A percentile compares a stretch with the other conserved stretches of the same genome.
phyloP scores from a whole-genome alignment of 202 grass and related monocot genomes.

The Alloteropsis angusta region DNA sequence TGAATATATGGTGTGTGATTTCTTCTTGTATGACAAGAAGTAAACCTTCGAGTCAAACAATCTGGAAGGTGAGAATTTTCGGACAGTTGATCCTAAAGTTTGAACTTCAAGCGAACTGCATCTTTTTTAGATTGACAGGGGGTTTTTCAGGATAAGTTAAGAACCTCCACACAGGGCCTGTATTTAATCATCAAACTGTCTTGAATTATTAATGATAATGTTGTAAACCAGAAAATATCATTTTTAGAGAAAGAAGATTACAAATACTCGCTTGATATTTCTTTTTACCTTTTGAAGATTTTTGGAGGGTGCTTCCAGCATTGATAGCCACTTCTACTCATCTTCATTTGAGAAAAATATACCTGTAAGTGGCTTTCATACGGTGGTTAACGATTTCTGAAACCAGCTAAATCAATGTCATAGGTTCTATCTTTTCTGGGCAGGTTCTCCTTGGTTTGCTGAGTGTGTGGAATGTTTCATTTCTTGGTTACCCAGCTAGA shows the following conservation, averaged over 20 bases:
- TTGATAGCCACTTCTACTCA: slow-evolving; percentile 68
- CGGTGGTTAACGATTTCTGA: slow-evolving; percentile 2
- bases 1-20: background rate
- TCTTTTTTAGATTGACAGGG: background rate
- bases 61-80: background rate
- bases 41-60: background rate
- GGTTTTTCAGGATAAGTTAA: background rate
- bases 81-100: background rate
- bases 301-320: slow-evolving; percentile 85
- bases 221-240: background rate
- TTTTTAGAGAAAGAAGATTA: background rate
- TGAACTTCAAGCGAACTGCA: background rate
- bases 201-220: slow-evolving; percentile 2
- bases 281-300: slow-evolving; percentile 52
- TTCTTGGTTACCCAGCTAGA: slow-evolving; percentile 89
- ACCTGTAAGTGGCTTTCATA: slow-evolving; percentile 57
- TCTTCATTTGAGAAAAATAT: slow-evolving; percentile 86
- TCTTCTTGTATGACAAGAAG: background rate
- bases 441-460: slow-evolving; percentile 95
- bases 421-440: slow-evolving; percentile 22
- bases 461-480: slow-evolving; percentile 97
- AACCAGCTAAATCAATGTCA: slow-evolving; percentile 14
- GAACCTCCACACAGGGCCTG: background rate
- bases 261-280: slow-evolving; percentile 4
- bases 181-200: background rate